Evolutionary conservation across 1,284 basidiomycete genomes (phyloP).

Genomic region (Retiboletus fuscus): DNA sequence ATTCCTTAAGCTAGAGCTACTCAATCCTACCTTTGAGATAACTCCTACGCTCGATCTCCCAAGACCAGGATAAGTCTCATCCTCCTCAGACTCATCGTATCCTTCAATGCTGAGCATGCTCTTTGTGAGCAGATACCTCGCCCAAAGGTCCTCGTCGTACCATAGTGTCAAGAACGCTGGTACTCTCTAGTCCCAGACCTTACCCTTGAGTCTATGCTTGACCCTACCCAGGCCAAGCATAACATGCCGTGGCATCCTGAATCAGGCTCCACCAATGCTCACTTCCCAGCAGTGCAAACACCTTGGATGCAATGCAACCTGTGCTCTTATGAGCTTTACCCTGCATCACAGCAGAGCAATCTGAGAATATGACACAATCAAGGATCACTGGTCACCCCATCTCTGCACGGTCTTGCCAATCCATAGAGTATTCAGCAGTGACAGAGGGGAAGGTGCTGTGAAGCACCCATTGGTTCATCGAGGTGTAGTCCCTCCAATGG

Average conservation of each 20-base stretch:
- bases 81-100: no score
- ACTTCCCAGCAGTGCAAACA: conserved; percentile 79
- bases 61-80: no score
- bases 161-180: no score
- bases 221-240: no score
- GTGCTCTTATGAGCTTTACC: conserved; percentile 75
- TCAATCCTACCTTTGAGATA: no score
- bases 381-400: conserved; percentile 80
- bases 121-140: no score
- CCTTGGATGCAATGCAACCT: conserved; percentile 78
- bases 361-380: conserved; percentile 84
- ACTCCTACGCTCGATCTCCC: no score
- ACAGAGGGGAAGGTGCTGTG: conserved; percentile 82
- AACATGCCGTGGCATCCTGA: conserved; percentile 77
- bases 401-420: conserved; percentile 82
- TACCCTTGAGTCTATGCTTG: no score
- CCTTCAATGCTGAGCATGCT: no score
- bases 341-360: conserved; percentile 84
- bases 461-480: conserved; percentile 84
- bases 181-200: no score
- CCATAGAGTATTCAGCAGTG: conserved; percentile 79
- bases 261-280: conserved; percentile 86
- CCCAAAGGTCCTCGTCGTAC: no score
- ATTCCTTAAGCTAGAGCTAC: no score
- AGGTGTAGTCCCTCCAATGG: conserved; percentile 89